Percentiles rank a stretch among this genome's conserved stretches.
phyloP scores from a whole-genome alignment of 164 flowering plant species.

The Aristolochia contorta region DNA sequence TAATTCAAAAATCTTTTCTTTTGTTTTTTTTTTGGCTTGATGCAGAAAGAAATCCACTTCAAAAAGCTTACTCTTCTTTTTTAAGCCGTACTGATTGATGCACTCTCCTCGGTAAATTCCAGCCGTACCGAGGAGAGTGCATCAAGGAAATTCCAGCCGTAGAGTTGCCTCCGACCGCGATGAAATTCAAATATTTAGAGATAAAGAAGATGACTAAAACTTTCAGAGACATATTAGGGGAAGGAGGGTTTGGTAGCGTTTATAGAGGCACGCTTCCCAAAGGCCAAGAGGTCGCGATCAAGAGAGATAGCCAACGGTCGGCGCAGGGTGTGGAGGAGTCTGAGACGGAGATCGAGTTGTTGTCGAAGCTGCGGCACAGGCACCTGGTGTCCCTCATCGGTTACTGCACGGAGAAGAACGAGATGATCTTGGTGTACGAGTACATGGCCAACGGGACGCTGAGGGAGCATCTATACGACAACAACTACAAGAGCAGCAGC shows the following conservation, averaged over 20 bases:
- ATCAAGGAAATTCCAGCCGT: constrained; percentile 15
- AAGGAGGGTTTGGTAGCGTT: too few relatives aligned
- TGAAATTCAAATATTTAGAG: too few relatives aligned
- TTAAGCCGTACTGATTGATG: too few relatives aligned
- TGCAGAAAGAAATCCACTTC: too few relatives aligned
- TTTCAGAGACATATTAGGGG: too few relatives aligned
- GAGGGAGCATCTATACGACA: constrained; percentile 37
- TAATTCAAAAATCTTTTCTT: too few relatives aligned
- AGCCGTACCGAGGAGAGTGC: background rate
- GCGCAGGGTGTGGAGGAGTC: constrained; percentile 53
- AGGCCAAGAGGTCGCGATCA: constrained; percentile 80
- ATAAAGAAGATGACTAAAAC: too few relatives aligned
- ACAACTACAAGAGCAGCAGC: background rate
- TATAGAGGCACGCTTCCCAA: constrained; percentile 74
- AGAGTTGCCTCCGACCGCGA: constrained; percentile 89
- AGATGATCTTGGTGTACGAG: too few relatives aligned
- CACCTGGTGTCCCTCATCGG: constrained; percentile 41
- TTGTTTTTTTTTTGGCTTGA: too few relatives aligned
- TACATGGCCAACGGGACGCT: constrained; percentile 64
- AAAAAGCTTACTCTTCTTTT: background rate
- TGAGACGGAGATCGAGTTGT: constrained; percentile 67
- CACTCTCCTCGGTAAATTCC: too few relatives aligned
- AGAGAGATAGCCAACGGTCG: constrained; percentile 70
- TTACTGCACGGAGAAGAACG: constrained; percentile 14
- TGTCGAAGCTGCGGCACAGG: constrained; percentile 60